Evolutionary conservation across 2,329 filamentous ascomycete genomes (phyloP).

Genomic region (Aureobasidium mangrovei): DNA sequence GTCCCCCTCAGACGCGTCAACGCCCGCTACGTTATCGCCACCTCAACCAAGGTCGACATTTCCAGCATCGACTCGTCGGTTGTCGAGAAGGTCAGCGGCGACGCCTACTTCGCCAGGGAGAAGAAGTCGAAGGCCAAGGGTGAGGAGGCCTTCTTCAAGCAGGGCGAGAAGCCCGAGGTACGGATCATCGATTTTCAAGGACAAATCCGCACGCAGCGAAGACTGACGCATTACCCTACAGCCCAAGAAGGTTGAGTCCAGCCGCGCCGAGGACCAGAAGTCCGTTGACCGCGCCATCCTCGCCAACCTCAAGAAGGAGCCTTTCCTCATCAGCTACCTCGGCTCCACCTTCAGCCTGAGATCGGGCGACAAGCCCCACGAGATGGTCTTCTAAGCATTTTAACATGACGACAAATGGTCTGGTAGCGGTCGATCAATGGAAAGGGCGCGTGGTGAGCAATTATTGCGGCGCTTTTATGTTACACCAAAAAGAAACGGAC

Average conservation of each 20-base stretch:
- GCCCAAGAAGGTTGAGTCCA: conserved; percentile 84
- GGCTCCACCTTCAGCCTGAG: conserved; percentile 94
- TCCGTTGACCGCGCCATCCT: conserved; percentile 93
- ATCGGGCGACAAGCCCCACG: conserved; percentile 98
- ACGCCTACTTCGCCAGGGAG: conserved; percentile 95
- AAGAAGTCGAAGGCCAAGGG: conserved; percentile 90
- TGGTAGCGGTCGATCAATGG: conserved; percentile 11
- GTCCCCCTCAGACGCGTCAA: conserved; percentile 92
- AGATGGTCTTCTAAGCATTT: conserved; percentile 90
- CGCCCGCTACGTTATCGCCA: conserved; percentile 88
- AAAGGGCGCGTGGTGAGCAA: conserved; percentile 13
- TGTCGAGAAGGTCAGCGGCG: conserved; percentile 67
- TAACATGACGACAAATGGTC: conserved; percentile 13
- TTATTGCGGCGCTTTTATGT: conserved; percentile 13
- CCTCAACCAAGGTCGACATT: conserved; percentile 76
- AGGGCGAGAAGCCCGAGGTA: conserved; percentile 96
- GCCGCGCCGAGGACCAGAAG: conserved; percentile 96
- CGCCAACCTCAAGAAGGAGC: conserved; percentile 96
- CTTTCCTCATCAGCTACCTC: conserved; percentile 88
- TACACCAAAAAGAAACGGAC: conserved; percentile 11
- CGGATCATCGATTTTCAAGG: conserved; percentile 25
- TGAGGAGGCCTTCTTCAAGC: conserved; percentile 99
- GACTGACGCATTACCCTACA: conserved; percentile 15
- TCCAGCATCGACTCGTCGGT: conserved; percentile 64
- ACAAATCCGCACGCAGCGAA: background rate